Conservation (phyloP, 2,329 filamentous ascomycete species). For the Leptographium wingfieldii region DNA sequence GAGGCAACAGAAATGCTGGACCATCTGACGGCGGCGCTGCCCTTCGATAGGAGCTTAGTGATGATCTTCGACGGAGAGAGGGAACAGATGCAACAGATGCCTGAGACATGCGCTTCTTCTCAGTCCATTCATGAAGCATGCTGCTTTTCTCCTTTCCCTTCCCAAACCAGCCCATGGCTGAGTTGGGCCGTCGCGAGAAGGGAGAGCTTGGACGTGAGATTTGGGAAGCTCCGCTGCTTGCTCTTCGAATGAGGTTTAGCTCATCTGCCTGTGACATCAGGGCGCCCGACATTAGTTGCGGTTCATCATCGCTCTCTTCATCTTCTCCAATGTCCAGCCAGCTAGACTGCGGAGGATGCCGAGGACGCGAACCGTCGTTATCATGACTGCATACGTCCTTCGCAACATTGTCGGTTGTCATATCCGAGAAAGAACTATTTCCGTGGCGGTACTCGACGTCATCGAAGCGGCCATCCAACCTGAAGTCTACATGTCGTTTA, state of each 20-base stretch:
- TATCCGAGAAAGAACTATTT: neutral
- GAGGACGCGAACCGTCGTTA: slow-evolving; percentile 2
- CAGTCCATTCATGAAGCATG: neutral
- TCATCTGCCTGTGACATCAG: neutral
- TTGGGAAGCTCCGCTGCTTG: neutral
- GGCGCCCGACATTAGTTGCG: neutral
- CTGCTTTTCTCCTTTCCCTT: neutral
- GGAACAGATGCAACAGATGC: neutral
- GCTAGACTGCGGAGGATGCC: slow-evolving; percentile 9
- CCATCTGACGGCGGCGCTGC: neutral
- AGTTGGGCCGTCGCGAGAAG: slow-evolving; percentile 5
- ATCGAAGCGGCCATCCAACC: neutral
- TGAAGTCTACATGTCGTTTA: slow-evolving; percentile 10
- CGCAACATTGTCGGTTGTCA: too few species aligned
- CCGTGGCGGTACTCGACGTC: neutral
- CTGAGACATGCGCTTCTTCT: slow-evolving; percentile 1
- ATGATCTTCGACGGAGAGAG: neutral
- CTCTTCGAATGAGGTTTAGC: neutral
- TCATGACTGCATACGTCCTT: neutral
- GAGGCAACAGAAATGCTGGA: neutral
- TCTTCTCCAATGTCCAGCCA: slow-evolving; percentile 17
- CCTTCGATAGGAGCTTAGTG: neutral
- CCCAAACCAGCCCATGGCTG: slow-evolving; percentile 2
- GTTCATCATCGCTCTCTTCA: slow-evolving; percentile 2
- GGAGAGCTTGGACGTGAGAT: neutral